A percentile compares a stretch with the other conserved stretches of the same genome.
Conservation (phyloP, 345 rosid genomes). For the Populus nigra region DNA sequence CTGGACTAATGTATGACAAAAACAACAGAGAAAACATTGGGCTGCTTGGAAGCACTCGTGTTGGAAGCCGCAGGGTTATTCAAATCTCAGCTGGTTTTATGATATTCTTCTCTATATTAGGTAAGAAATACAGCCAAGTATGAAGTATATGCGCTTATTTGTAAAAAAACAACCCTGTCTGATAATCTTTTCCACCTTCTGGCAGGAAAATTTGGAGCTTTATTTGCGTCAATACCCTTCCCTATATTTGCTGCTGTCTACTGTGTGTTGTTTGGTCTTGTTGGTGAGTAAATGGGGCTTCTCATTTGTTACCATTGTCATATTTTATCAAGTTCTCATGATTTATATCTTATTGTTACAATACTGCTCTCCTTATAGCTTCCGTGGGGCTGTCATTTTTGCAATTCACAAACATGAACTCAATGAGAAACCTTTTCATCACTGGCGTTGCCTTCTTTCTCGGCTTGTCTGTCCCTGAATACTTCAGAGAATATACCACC, state of each 20-base stretch:
- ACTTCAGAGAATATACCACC: slow-evolving; percentile 75
- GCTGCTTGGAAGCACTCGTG: slow-evolving; percentile 91
- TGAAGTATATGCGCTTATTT: background rate
- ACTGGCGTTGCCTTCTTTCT: slow-evolving; percentile 77
- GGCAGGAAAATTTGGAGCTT: slow-evolving; percentile 91
- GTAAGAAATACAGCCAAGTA: slow-evolving; percentile 29
- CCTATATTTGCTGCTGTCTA: slow-evolving; percentile 89
- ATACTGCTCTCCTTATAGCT: slow-evolving; percentile 43
- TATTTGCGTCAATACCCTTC: slow-evolving; percentile 95
- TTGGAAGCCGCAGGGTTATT: slow-evolving; percentile 93
- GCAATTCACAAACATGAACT: slow-evolving; percentile 99
- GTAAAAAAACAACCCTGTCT: background rate
- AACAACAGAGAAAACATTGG: slow-evolving; percentile 85
- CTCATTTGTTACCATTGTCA: background rate
- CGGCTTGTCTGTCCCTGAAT: slow-evolving; percentile 83
- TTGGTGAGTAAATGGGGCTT: slow-evolving; percentile 45
- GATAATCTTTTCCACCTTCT: slow-evolving; percentile 3
- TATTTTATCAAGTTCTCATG: background rate
- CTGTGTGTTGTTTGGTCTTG: slow-evolving; percentile 89
- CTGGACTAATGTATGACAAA: slow-evolving; percentile 10
- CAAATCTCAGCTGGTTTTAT: slow-evolving; percentile 97
- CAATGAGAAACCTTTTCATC: slow-evolving; percentile 92
- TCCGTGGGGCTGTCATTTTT: slow-evolving; percentile 91
- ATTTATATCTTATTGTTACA: background rate
- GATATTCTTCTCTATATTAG: slow-evolving; percentile 94